A percentile compares a stretch with the other conserved stretches of the same genome.
phyloP scores from a whole-genome alignment of 2,329 filamentous ascomycete species.

The Fusarium sp. region DNA sequence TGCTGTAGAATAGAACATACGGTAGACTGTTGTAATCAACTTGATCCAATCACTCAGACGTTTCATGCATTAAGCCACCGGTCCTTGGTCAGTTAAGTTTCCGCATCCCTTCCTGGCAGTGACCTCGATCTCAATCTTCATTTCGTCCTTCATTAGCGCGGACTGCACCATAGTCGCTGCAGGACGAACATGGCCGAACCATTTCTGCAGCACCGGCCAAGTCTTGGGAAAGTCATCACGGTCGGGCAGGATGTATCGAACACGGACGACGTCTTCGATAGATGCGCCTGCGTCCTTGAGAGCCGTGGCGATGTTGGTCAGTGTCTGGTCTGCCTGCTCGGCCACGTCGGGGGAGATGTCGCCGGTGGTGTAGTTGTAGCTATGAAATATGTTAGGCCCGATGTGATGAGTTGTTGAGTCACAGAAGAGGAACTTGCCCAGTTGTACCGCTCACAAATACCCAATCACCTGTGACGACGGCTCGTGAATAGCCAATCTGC shows the following conservation, averaged over 20 bases:
- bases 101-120: constrained; percentile 52
- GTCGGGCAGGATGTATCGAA: constrained; percentile 64
- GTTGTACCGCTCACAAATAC: constrained; percentile 68
- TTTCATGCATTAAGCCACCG: not conserved
- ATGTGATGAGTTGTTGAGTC: not conserved
- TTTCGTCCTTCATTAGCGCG: constrained; percentile 62
- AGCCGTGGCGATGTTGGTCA: constrained; percentile 60
- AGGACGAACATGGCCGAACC: constrained; percentile 62
- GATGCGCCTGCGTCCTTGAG: constrained; percentile 57
- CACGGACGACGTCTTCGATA: constrained; percentile 62
- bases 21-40: not conserved
- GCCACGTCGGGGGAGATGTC: constrained; percentile 58
- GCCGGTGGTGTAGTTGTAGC: constrained; percentile 64
- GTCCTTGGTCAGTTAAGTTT: not conserved
- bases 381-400: constrained; percentile 35
- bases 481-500: constrained; percentile 66
- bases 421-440: constrained; percentile 51
- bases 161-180: constrained; percentile 67
- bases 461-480: constrained; percentile 63
- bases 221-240: constrained; percentile 59
- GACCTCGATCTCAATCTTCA: constrained; percentile 59
- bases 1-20: not conserved
- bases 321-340: constrained; percentile 63
- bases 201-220: constrained; percentile 63
- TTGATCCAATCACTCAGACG: not conserved